Percentiles rank a stretch among this genome's conserved stretches.
Evolutionary conservation across 192 early-diverging fungal species (phyloP).

Genomic region (Neocallimastix lanati): DNA sequence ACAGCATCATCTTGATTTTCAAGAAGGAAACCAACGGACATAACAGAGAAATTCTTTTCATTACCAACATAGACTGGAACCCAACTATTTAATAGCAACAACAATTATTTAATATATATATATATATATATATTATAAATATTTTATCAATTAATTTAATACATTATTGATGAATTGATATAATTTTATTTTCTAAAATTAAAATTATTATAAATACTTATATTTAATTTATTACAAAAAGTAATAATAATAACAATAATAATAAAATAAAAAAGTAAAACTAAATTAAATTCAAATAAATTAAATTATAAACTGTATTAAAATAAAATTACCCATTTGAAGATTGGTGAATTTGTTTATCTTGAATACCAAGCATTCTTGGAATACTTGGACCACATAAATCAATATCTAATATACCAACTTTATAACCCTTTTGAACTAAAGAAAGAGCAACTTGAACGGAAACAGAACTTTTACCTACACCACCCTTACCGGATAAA

Average conservation of each 20-base stretch:
- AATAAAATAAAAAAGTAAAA: too few relatives aligned
- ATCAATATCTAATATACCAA: conserved; percentile 91
- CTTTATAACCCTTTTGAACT: conserved; percentile 36
- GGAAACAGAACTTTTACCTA: conserved; percentile 4
- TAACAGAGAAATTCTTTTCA: conserved; percentile 54
- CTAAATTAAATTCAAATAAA: too few relatives aligned
- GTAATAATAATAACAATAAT: too few relatives aligned
- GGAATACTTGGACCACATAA: conserved; percentile 93
- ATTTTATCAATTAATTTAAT: too few relatives aligned
- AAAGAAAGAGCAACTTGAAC: conserved; percentile 30
- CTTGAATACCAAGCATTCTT: conserved; percentile 83
- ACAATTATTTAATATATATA: too few relatives aligned
- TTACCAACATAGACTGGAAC: conserved; percentile 59
- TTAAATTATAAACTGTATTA: too few relatives aligned
- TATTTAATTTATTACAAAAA: too few relatives aligned
- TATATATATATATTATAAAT: too few relatives aligned
- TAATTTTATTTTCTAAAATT: too few relatives aligned
- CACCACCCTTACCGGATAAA: conserved; percentile 5
- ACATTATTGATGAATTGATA: too few relatives aligned
- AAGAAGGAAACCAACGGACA: conserved; percentile 94
- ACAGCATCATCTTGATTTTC: conserved; percentile 76
- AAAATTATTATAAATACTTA: too few relatives aligned
- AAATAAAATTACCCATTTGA: conserved; percentile 52
- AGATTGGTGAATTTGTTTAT: conserved; percentile 73
- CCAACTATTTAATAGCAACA: conserved; percentile 44